Evolutionary conservation across 805 yeast genomes (phyloP), one percentile per base, ranked within the genome.

Genomic region (Sugiyamaella marilandica): DNA sequence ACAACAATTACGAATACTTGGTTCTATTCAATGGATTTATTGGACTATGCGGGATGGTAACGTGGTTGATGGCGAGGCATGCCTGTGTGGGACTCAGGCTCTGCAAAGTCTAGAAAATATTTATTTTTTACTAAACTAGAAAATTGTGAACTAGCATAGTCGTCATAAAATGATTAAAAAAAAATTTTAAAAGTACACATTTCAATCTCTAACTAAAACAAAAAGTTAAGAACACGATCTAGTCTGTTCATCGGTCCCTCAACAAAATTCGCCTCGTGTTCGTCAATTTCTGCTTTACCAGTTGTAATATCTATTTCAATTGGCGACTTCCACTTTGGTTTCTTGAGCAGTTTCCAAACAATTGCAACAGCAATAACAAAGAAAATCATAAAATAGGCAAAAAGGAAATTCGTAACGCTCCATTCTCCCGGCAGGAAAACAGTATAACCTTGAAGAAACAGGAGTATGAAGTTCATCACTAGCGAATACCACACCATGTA

Each of bases 401-500:
- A 39, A 8, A 39, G 21, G 19, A 39, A 39, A 5, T 16, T 39
- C 2, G 43, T 16, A 9, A 39, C 43, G 9, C 19, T 21, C 43
- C 43, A 39, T 14, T 16, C 43, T 4, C 43, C 43, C 14, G 43
- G 43, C 36, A 29, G 43, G 69, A 87, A 87, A 0, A 79, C 78
- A 1, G 76, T 68, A 66, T 77, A 87, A 35, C 95, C 95, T 70
- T 87, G 91, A 56, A 87, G 74, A 56, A 87, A 74, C 31, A 79
- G 77, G 61, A 87, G 77, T 24, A 84, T 57, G n/a, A 74, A 66
- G 59, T 83, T 74, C 58, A 78, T 73, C 50, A 74, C 69, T 2
- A 79, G 68, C 2, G 88, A 78, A 60, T 84, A 84, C 69, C 80
- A 81, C 1, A 91, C 85, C 54, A 73, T 68, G 57, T 64, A 77